These are phyloP conservation scores for Halophytophthora batemanensis DNA, from an alignment of 352 stramenopile genomes.

Conservation along the genomic window DNA sequence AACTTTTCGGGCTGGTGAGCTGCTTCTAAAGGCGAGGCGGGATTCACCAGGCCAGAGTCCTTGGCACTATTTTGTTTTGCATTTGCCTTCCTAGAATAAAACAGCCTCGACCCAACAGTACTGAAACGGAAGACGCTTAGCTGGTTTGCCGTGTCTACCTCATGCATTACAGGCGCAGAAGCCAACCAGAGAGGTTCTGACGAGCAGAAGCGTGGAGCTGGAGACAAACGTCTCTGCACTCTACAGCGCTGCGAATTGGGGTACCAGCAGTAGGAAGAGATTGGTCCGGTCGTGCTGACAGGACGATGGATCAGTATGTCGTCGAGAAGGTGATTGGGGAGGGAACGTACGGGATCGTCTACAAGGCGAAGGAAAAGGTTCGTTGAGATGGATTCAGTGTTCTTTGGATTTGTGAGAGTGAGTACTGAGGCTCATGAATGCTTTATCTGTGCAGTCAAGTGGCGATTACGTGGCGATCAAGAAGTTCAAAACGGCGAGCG, in stretches of 20 bases:
- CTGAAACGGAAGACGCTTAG: too few relatives aligned
- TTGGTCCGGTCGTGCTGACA: background rate
- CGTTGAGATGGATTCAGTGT: background rate
- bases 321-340: slow-evolving; percentile 82
- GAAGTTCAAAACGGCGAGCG: slow-evolving; percentile 72
- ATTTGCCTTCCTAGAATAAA: too few relatives aligned
- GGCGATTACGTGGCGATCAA: slow-evolving; percentile 79
- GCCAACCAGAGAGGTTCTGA: too few relatives aligned
- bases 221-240: too few relatives aligned
- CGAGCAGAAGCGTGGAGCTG: too few relatives aligned
- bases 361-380: slow-evolving; percentile 78
- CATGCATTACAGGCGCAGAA: too few relatives aligned
- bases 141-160: too few relatives aligned
- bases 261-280: too few relatives aligned
- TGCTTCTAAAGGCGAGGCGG: slow-evolving; percentile 15
- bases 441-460: slow-evolving; percentile 29
- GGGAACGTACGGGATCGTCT: slow-evolving; percentile 81
- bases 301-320: slow-evolving; percentile 75
- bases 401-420: slow-evolving; percentile 5
- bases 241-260: too few relatives aligned
- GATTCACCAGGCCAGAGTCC: background rate
- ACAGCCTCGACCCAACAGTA: too few relatives aligned
- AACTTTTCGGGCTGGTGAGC: slow-evolving; percentile 76
- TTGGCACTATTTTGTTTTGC: too few relatives aligned
- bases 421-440: too few relatives aligned